Evolutionary conservation across 2,329 filamentous ascomycete species (phyloP), one percentile per base, ranked within the genome.

Genomic region (Trichoderma cornu-damae): DNA sequence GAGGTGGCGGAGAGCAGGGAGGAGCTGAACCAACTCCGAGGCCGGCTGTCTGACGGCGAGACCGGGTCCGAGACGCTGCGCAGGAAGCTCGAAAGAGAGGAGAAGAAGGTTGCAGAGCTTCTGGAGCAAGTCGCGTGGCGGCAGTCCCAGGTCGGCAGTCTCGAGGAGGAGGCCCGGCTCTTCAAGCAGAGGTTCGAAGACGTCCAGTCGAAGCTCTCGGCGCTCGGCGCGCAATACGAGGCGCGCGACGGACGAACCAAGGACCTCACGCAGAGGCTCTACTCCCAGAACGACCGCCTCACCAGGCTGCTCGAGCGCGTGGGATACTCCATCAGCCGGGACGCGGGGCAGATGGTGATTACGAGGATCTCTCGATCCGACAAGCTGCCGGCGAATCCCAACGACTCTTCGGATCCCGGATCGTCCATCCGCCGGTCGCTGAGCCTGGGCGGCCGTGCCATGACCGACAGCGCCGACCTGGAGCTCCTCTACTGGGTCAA

Each of bases 401-500:
- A 81, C 69, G 75, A 85, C 72, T 75, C 85, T 58, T 77, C 82
- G 3, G 78, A 87, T 67, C 76, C 82, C 22, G 71, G 74, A 59
- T 77, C 71, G 46, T 81, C 79, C 16, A 70, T 83, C 54, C 79
- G 79, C 48, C 77, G 76, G 37, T 87, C 79, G 42, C 78, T 77
- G 7, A 79, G 76, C 14, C 66, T 81, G 52, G 77, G 72, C 42
- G 78, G 71, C 68, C 86, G 79, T 61, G 76, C 75, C 60, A 79
- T 81, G 51, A 75, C 80, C 37, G 84, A 88, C 40, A 81, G 80
- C 59, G 72, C 80, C 4, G 87, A 96, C 66, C 77, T 93, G 5
- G 84, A 86, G 28, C 78, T 92, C 12, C 77, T 96, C 0, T 86
- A 88, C 66, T 97, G 93, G 94, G 86, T 91, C 72, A 83, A 90